Conservation (phyloP, 768 basidiomycete species). For the Mrakia blollopis region DNA sequence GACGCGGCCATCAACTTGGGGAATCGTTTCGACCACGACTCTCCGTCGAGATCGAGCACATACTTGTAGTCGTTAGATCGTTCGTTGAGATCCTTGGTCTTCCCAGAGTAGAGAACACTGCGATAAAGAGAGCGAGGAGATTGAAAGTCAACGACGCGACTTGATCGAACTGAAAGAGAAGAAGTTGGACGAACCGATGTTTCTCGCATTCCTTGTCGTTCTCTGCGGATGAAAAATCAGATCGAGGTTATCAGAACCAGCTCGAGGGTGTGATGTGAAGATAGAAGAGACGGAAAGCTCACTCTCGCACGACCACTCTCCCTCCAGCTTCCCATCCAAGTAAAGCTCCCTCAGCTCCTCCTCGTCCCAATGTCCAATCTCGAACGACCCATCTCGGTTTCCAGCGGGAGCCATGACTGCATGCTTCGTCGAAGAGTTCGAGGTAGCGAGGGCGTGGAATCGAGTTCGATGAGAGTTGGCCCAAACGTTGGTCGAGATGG, state of each 20-base stretch:
- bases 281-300: neutral
- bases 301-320: constrained; percentile 44
- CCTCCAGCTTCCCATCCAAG: constrained; percentile 44
- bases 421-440: constrained; percentile 35
- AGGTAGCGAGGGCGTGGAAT: constrained; percentile 43
- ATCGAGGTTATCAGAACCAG: neutral
- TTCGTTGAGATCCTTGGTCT: constrained; percentile 40
- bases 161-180: neutral
- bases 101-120: constrained; percentile 4
- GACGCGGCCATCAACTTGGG: constrained; percentile 44
- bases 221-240: neutral
- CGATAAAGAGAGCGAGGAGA: neutral
- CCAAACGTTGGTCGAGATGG: constrained; percentile 39
- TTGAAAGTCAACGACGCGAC: neutral
- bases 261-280: neutral
- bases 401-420: constrained; percentile 41
- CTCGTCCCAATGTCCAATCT: constrained; percentile 35
- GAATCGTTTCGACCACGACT: constrained; percentile 46
- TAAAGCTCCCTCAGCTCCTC: constrained; percentile 42
- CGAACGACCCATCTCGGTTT: constrained; percentile 39
- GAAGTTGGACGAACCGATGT: neutral
- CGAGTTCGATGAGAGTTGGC: constrained; percentile 43
- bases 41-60: constrained; percentile 46
- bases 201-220: constrained; percentile 16
- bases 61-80: constrained; percentile 46